These are phyloP conservation scores for Hypoxylon rubiginosum DNA, from an alignment of 2,329 filamentous ascomycete genomes.

Conservation along the genomic window DNA sequence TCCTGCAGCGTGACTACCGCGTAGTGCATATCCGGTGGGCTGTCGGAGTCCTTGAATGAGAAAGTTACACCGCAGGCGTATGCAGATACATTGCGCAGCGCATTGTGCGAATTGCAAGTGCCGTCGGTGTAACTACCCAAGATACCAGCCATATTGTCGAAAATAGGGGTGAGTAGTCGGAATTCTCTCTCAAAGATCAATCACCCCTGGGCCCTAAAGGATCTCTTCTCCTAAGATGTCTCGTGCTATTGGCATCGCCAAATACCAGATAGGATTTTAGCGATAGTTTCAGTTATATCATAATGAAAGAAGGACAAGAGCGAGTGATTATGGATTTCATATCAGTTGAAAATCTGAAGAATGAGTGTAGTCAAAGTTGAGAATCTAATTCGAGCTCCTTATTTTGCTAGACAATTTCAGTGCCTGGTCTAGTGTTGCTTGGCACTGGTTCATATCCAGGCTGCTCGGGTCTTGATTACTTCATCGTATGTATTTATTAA, in stretches of 20 bases:
- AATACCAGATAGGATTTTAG: not conserved
- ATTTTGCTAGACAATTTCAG: not conserved
- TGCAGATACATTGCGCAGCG: conserved; percentile 40
- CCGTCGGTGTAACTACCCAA: conserved; percentile 33
- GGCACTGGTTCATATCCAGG: not conserved
- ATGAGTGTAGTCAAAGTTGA: conserved; percentile 1
- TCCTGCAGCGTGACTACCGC: conserved; percentile 41
- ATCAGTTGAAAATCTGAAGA: not conserved
- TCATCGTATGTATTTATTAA: not conserved
- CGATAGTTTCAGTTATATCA: not conserved
- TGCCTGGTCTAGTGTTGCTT: conserved; percentile 13
- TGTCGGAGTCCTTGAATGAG: conserved; percentile 33
- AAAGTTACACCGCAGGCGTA: conserved; percentile 47
- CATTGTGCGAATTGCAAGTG: conserved; percentile 48
- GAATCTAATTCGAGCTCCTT: not conserved
- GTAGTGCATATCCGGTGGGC: conserved; percentile 45
- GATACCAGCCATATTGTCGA: conserved; percentile 39
- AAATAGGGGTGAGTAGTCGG: not conserved
- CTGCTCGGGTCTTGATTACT: not conserved
- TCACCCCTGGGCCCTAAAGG: not conserved
- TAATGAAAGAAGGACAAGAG: not conserved
- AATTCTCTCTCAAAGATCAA: not conserved
- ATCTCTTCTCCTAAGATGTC: not conserved
- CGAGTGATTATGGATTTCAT: not conserved
- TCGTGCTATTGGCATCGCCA: not conserved